Conservation (phyloP, 805 yeast genomes). For the Kurtzmaniella cleridarum region DNA sequence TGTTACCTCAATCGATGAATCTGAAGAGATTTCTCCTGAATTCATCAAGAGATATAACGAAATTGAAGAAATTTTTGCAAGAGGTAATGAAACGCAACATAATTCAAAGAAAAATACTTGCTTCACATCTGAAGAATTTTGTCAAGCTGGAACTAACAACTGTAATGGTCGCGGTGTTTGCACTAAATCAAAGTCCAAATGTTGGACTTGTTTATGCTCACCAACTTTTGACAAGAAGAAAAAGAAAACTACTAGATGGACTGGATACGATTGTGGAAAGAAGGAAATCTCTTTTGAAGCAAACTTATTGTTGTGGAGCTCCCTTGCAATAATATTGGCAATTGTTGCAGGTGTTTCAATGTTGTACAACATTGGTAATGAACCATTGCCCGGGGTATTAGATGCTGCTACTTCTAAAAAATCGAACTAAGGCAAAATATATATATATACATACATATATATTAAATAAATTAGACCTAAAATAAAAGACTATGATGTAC, state of each 20-base stretch:
- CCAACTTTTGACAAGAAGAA: constrained; percentile 37
- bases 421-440: constrained; percentile 9
- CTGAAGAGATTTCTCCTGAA: background rate
- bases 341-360: constrained; percentile 51
- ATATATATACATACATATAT: background rate
- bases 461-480: background rate
- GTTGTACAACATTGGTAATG: constrained; percentile 49
- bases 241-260: constrained; percentile 47
- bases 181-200: constrained; percentile 26
- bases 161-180: constrained; percentile 56
- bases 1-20: constrained; percentile 18
- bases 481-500: background rate
- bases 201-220: constrained; percentile 50
- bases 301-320: constrained; percentile 65
- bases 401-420: constrained; percentile 51
- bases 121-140: constrained; percentile 40
- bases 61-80: background rate
- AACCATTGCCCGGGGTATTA: constrained; percentile 64
- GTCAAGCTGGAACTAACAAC: constrained; percentile 40
- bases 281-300: constrained; percentile 62
- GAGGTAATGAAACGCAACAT: background rate
- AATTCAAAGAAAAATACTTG: constrained; percentile 19
- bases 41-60: constrained; percentile 3
- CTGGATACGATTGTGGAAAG: constrained; percentile 60
- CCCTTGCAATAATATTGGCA: constrained; percentile 40